Evolutionary conservation across 2,329 filamentous ascomycete genomes (phyloP).

Genomic region (Tolypocladium ovalisporum): DNA sequence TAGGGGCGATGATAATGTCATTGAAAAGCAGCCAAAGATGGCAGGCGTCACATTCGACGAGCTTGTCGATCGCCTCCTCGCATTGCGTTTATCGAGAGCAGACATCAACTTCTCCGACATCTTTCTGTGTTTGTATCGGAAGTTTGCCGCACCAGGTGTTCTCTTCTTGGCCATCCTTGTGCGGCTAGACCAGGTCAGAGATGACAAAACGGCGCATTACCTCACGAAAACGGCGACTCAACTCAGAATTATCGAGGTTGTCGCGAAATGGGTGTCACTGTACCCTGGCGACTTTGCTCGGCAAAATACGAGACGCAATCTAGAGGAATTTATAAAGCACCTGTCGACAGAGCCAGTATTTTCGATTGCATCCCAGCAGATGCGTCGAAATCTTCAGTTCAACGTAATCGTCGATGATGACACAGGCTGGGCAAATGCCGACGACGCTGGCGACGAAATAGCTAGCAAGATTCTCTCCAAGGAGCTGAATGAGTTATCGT

Average conservation of each 20-base stretch:
- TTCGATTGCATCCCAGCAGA: conserved; percentile 74
- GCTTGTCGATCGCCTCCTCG: conserved; percentile 76
- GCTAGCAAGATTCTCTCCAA: conserved; percentile 23
- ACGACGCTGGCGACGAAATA: conserved; percentile 36
- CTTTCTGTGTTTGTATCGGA: conserved; percentile 87
- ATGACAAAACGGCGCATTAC: conserved; percentile 55
- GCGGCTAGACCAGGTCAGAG: conserved; percentile 60
- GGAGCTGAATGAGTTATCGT: conserved; percentile 26
- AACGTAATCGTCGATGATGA: conserved; percentile 78
- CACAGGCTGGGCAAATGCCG: conserved; percentile 79
- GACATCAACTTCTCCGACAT: conserved; percentile 82
- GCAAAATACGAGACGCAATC: conserved; percentile 56
- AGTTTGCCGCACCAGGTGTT: conserved; percentile 74
- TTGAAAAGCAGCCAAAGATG: conserved; percentile 36
- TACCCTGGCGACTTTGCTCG: conserved; percentile 93
- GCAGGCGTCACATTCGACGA: conserved; percentile 53
- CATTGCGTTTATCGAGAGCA: conserved; percentile 71
- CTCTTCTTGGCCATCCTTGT: conserved; percentile 70
- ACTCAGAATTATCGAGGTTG: conserved; percentile 69
- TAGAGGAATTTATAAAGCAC: conserved; percentile 65
- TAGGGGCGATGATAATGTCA: conserved; percentile 51
- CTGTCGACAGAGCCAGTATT: conserved; percentile 74
- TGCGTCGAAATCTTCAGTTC: conserved; percentile 64
- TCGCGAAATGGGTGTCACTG: conserved; percentile 79
- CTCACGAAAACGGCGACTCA: conserved; percentile 73